Conservation (phyloP, 1,284 basidiomycete genomes). For the Trichosporon coremiiforme region DNA sequence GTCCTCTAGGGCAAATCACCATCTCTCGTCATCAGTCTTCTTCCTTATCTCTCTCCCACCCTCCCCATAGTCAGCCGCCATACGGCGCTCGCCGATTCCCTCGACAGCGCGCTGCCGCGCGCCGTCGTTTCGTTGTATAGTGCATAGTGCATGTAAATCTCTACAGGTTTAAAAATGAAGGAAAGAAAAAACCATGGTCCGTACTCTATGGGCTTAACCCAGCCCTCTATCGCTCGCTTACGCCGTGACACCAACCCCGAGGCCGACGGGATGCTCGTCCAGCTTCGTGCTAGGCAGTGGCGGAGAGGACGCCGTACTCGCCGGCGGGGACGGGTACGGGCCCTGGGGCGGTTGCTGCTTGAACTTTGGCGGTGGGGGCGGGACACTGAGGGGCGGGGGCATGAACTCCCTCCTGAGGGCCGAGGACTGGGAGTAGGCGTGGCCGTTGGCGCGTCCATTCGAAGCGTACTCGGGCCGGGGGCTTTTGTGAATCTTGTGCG, state of each 20-base stretch:
- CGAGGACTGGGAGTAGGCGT: background rate
- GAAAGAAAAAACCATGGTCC: background rate
- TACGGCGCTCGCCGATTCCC: too few relatives aligned
- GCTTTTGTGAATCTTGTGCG: background rate
- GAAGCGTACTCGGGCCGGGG: background rate
- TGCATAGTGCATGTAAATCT: slow-evolving; percentile 12
- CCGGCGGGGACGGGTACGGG: slow-evolving; percentile 50
- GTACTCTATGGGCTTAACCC: too few relatives aligned
- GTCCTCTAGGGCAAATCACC: too few relatives aligned
- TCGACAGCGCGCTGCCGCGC: too few relatives aligned
- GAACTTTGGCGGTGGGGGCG: slow-evolving; percentile 25
- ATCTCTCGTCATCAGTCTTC: too few relatives aligned
- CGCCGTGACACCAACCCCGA: background rate
- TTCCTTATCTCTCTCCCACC: too few relatives aligned
- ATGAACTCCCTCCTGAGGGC: slow-evolving; percentile 2
- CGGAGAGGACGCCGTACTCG: slow-evolving; percentile 43
- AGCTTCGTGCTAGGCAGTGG: slow-evolving; percentile 29
- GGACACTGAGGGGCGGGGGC: slow-evolving; percentile 20
- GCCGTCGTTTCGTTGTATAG: background rate
- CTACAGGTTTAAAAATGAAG: slow-evolving; percentile 1
- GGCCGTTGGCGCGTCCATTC: background rate
- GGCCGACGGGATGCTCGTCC: slow-evolving; percentile 17
- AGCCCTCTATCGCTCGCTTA: background rate
- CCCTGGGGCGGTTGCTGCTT: slow-evolving; percentile 27
- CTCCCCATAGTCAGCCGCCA: too few relatives aligned